Evolutionary conservation across 352 stramenopile genomes (phyloP), one percentile per base, ranked within the genome.

Genomic region (Pythium phragmitis): DNA sequence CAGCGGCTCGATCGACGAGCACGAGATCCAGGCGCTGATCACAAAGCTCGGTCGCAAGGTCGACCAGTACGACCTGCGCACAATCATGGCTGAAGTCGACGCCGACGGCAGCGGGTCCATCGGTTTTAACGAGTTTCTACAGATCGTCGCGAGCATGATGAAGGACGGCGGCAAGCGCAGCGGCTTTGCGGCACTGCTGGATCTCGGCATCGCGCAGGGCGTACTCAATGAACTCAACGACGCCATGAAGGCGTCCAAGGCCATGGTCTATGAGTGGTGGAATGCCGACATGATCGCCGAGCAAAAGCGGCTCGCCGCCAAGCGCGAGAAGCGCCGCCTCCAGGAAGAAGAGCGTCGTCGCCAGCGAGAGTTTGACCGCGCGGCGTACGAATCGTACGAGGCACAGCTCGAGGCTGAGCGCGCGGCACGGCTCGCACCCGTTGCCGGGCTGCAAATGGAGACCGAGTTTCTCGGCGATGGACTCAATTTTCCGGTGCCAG

Each of bases 111-210:
- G 82, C 47, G 84, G 84, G 11, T 68, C 72, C 0, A 90, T 92
- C 50, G 77, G 80, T 49, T 91, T 88, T 56, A 87, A 83, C 59
- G 79, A 88, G 68, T 91, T 91, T 63, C 55, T 88, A 41, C 75
- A 87, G 60, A 85, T 91, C 47, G 74, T 91, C 17, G 72, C 77
- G 12, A 71, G 26, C 34, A 88, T 91, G 79, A 78, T 73, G 43
- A 79, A 82, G 48, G 68, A 70, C 26, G 55, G 45, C 49, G 43
- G 47, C 39, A 68, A 70, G 9, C 69, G 74, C 13, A 60, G 50
- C 4, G 60, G 45, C 1, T 89, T 92, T 49, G 84, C 78, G 0
- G 51, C 69, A 19, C 56, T 91, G 16, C 57, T 92, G 48, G 65
- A 76, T 37, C 17, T 89, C 23, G 80, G 84, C 9, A 87, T 91